A percentile compares a stretch with the other conserved stretches of the same genome.
Evolutionary conservation across 768 basidiomycete genomes (phyloP).

Genomic region (Calocybe indica): DNA sequence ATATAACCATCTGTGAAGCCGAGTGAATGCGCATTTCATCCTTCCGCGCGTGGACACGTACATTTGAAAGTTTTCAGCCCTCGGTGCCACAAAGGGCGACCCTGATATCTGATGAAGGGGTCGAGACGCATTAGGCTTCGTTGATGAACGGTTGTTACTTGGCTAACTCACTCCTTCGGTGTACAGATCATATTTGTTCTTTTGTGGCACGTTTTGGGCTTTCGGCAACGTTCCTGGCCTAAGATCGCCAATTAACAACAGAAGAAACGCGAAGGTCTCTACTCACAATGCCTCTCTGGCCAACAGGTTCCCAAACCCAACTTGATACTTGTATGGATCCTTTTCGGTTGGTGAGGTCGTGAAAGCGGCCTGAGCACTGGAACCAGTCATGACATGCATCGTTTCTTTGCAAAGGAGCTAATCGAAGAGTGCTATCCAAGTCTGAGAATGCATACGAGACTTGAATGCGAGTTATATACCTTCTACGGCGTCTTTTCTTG

Average conservation of each 20-base stretch:
- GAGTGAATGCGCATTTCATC: neutral
- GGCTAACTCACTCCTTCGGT: slow-evolving; percentile 43
- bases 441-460: too few relatives aligned
- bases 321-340: slow-evolving; percentile 53
- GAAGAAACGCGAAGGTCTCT: neutral
- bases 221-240: slow-evolving; percentile 52
- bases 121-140: neutral
- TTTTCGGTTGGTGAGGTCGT: slow-evolving; percentile 21
- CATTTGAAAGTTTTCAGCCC: slow-evolving; percentile 45
- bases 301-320: slow-evolving; percentile 53
- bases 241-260: neutral
- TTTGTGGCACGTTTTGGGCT: slow-evolving; percentile 59
- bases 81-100: slow-evolving; percentile 52
- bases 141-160: neutral
- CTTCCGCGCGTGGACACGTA: slow-evolving; percentile 18
- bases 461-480: too few relatives aligned
- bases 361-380: too few relatives aligned
- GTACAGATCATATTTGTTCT: slow-evolving; percentile 57
- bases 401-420: too few relatives aligned
- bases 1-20: slow-evolving; percentile 46
- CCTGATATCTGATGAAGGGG: slow-evolving; percentile 43
- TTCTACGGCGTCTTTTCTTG: too few relatives aligned
- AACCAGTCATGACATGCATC: too few relatives aligned
- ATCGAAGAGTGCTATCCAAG: too few relatives aligned
- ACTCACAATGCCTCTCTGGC: slow-evolving; percentile 50